These are phyloP conservation scores for Pseudocercospora fijiensis DNA, from an alignment of 2,329 filamentous ascomycete genomes.

Conservation along the genomic window DNA sequence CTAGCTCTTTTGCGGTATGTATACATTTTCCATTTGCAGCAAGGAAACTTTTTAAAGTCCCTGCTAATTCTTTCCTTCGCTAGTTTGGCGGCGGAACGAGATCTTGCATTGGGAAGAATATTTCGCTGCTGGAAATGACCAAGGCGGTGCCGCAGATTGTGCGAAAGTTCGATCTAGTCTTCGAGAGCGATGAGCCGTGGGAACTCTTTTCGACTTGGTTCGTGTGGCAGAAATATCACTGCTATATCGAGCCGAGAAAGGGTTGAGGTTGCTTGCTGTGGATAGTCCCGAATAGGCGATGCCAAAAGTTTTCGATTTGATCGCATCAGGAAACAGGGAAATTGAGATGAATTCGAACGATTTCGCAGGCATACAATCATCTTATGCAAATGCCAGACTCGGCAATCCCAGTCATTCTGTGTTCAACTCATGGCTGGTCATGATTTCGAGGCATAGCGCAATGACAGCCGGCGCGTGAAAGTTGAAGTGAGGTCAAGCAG, in stretches of 20 bases:
- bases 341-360: too few species aligned
- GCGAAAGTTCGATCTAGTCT: slow-evolving; percentile 25
- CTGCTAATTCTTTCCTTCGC: neutral
- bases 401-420: too few species aligned
- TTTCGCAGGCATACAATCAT: too few species aligned
- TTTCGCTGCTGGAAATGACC: slow-evolving; percentile 33
- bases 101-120: slow-evolving; percentile 38
- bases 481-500: too few species aligned
- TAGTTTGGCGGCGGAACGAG: slow-evolving; percentile 36
- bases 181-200: slow-evolving; percentile 8
- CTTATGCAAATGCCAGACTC: too few species aligned
- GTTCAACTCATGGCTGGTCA: too few species aligned
- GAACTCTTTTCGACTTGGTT: slow-evolving; percentile 13
- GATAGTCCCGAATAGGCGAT: too few species aligned
- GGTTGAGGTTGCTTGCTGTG: neutral
- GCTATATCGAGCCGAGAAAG: slow-evolving; percentile 9
- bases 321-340: too few species aligned
- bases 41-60: neutral
- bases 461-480: too few species aligned
- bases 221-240: slow-evolving; percentile 14
- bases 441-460: too few species aligned
- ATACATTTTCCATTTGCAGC: too few species aligned
- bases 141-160: slow-evolving; percentile 35
- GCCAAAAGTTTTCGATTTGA: too few species aligned
- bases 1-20: slow-evolving; percentile 9